Conservation (phyloP, 1,284 basidiomycete genomes). For the Boletus smithii region DNA sequence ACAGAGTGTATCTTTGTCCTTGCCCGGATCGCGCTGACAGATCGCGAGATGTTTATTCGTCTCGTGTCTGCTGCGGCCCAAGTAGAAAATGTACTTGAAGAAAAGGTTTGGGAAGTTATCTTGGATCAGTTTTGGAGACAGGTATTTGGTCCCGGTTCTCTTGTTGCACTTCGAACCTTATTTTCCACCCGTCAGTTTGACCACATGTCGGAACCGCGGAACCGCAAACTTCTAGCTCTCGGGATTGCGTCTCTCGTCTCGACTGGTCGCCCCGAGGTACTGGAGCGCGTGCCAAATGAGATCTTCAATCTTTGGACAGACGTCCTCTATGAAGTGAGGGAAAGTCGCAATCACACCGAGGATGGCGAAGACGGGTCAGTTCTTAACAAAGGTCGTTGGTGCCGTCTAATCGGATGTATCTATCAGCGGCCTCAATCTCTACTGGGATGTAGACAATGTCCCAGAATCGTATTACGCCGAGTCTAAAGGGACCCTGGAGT, state of each 20-base stretch:
- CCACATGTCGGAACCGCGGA: conserved; percentile 75
- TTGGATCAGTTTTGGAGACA: conserved; percentile 80
- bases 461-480: conserved; percentile 55
- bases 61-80: conserved; percentile 60
- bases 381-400: not conserved
- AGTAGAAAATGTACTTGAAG: conserved; percentile 46
- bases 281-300: conserved; percentile 65
- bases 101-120: conserved; percentile 57
- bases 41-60: conserved; percentile 61
- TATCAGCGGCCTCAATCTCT: conserved; percentile 43
- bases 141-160: conserved; percentile 38
- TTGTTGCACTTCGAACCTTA: not conserved
- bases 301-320: conserved; percentile 89
- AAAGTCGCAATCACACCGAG: conserved; percentile 47
- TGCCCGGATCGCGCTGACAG: conserved; percentile 62
- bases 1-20: conserved; percentile 68
- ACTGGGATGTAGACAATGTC: conserved; percentile 63
- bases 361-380: conserved; percentile 38
- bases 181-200: conserved; percentile 61
- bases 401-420: not conserved
- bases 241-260: conserved; percentile 70
- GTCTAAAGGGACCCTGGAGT: conserved; percentile 65
- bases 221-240: conserved; percentile 72
- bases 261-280: conserved; percentile 65
- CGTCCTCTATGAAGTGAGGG: conserved; percentile 83